Conservation (phyloP, 306 rosid species). For the Ormosia emarginata region DNA sequence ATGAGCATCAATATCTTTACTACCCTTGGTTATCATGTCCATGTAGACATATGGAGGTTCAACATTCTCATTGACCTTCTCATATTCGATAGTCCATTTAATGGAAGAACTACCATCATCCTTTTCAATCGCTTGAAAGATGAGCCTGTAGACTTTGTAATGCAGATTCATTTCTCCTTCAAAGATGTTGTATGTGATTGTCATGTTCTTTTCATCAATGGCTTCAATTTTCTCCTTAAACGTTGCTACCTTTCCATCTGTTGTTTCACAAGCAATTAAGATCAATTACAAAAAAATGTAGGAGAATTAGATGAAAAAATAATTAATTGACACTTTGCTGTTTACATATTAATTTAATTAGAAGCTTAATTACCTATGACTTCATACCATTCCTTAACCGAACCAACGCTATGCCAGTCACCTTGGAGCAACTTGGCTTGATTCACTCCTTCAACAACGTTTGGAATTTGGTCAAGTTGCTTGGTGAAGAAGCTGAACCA, state of each 20-base stretch:
- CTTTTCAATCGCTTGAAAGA: not conserved
- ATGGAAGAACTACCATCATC: not conserved
- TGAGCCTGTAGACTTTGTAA: not conserved
- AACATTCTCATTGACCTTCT: not conserved
- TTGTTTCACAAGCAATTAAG: not conserved
- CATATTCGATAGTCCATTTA: not conserved
- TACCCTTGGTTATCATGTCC: not conserved
- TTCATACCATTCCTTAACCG: constrained; percentile 30
- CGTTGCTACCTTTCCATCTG: not conserved
- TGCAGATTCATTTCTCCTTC: not conserved
- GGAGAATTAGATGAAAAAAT: no score
- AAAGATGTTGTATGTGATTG: not conserved
- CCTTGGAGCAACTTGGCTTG: constrained; percentile 30
- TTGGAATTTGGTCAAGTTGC: constrained; percentile 1
- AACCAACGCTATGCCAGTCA: constrained; percentile 37
- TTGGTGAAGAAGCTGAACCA: constrained; percentile 5
- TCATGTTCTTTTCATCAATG: not conserved
- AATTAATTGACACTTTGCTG: no score
- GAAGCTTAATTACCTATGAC: constrained; percentile 6
- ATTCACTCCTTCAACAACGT: not conserved
- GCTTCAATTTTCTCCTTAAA: not conserved
- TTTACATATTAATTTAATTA: no score
- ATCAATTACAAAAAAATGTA: not conserved
- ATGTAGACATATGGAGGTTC: constrained; percentile 6
- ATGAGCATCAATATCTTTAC: constrained; percentile 23